phyloP scores from a whole-genome alignment of 2,329 filamentous ascomycete species.

The Aspergillus hortae region DNA sequence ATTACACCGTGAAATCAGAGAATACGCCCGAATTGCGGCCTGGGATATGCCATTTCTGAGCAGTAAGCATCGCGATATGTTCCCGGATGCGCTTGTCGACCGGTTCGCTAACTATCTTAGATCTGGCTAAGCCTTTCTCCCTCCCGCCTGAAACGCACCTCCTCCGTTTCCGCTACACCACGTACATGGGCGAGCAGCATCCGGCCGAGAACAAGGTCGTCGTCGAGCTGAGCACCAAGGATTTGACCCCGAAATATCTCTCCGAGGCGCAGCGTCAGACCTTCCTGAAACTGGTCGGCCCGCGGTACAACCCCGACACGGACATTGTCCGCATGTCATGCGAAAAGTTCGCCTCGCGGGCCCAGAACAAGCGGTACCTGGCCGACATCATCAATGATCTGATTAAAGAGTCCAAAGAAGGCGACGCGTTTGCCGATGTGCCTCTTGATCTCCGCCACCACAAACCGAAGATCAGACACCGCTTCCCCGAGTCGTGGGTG shows the following conservation, averaged over 20 bases:
- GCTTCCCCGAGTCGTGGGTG: conserved; percentile 80
- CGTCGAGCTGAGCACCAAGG: conserved; percentile 75
- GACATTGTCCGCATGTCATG: conserved; percentile 84
- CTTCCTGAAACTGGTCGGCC: conserved; percentile 79
- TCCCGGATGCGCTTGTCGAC: not conserved
- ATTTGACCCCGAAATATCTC: conserved; percentile 61
- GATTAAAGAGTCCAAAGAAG: conserved; percentile 71
- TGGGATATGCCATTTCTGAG: conserved; percentile 95
- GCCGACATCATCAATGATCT: conserved; percentile 72
- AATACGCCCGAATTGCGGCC: conserved; percentile 80
- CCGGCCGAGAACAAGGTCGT: conserved; percentile 92
- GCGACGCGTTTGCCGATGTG: conserved; percentile 82
- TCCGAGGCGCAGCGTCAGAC: conserved; percentile 68
- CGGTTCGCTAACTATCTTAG: conserved; percentile 43
- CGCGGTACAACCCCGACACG: conserved; percentile 81
- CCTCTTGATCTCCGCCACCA: conserved; percentile 87
- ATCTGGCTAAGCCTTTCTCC: conserved; percentile 78
- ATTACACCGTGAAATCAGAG: conserved; percentile 79
- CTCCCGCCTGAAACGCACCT: conserved; percentile 63
- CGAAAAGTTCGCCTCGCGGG: conserved; percentile 81
- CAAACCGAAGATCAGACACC: conserved; percentile 61
- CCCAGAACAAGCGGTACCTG: conserved; percentile 96
- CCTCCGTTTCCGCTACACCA: conserved; percentile 93
- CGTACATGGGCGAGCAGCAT: conserved; percentile 91
- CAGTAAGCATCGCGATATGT: conserved; percentile 56